Evolutionary conservation across 1,139 yeast genomes (phyloP), one percentile per base, ranked within the genome.

Genomic region (Saccharomyces hybrid): DNA sequence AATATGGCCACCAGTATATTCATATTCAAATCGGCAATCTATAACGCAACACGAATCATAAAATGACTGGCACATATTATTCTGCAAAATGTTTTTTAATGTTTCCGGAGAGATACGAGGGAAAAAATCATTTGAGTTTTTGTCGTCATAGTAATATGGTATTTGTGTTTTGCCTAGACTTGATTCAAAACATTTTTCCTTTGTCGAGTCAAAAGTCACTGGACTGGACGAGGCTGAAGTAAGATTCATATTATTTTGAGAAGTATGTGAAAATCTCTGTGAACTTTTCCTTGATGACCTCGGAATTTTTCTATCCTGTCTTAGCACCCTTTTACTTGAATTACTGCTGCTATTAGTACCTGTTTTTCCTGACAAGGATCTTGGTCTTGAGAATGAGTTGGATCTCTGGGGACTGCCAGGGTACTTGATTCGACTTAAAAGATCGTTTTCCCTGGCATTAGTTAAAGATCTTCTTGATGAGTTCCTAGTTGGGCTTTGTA

Each of bases 11-110:
- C 98, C 98, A 44, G 80, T 77, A 69, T 74, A 95, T 71, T 93
- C 99, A 73, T 93, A 93, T 63, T 85, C 89, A 66, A 93, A 93
- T 52, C 99, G 80, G 68, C 98, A 90, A 71, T 93, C 99, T 13
- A 95, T 76, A 38, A 93, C 74, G 6, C 81, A 64, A 51, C 80
- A 75, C 44, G 83, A 81, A 60, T 84, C 84, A 67, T 85, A 91
- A 50, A 75, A 75, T 32, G 77, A 72, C 16, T 70, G 62, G 68
- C 78, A 80, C 13, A 51, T 54, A 14, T 75, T 68, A 48, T 90
- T 87, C 57, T 78, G 80, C 44, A 90, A 70, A 47, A 91, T 79
- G 48, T 77, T 77, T 59, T 80, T 77, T 66, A 93, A 73, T 48
- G 90, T 85, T 46, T 77, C 77, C 31, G 82, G 84, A 52, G 78